Conservation (phyloP, 805 yeast species). For the Yarrowia divulgata region DNA sequence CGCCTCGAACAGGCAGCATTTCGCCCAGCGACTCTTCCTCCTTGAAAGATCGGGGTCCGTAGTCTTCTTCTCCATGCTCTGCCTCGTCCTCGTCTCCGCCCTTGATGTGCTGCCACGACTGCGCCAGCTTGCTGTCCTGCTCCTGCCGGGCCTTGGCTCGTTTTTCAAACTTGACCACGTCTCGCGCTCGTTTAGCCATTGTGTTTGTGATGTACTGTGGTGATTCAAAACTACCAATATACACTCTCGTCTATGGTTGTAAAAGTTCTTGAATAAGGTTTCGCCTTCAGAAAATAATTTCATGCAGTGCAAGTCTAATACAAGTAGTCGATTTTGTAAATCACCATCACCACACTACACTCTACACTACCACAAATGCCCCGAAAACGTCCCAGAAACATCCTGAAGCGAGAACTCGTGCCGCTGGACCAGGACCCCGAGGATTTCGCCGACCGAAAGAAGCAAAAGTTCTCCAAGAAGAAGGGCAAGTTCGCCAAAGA, state of each 20-base stretch:
- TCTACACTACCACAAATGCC: slow-evolving; percentile 41
- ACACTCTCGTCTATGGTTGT: too few species aligned
- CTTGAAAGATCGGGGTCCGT: slow-evolving; percentile 75
- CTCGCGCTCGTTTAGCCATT: slow-evolving; percentile 45
- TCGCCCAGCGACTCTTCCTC: slow-evolving; percentile 59
- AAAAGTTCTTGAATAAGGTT: neutral
- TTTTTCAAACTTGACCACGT: slow-evolving; percentile 43
- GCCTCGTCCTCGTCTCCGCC: slow-evolving; percentile 61
- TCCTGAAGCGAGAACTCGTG: slow-evolving; percentile 42
- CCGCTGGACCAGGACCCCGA: slow-evolving; percentile 44
- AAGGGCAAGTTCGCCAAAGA: slow-evolving; percentile 39
- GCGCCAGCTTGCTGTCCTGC: slow-evolving; percentile 41
- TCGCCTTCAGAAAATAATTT: neutral
- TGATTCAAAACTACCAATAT: neutral
- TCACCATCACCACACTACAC: neutral
- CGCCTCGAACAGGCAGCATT: slow-evolving; percentile 78
- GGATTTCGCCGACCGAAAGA: slow-evolving; percentile 35
- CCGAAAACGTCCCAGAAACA: slow-evolving; percentile 44
- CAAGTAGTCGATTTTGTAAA: too few species aligned
- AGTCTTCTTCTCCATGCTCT: slow-evolving; percentile 53
- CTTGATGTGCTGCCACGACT: slow-evolving; percentile 41
- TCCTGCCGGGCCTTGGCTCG: slow-evolving; percentile 42
- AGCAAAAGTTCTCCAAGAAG: slow-evolving; percentile 40
- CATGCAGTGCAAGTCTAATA: slow-evolving; percentile 24
- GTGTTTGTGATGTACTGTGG: neutral